A percentile compares a stretch with the other conserved stretches of the same genome.
These are phyloP conservation scores for Kazachstania africana DNA, from an alignment of 805 yeast species.

Conservation along the genomic window DNA sequence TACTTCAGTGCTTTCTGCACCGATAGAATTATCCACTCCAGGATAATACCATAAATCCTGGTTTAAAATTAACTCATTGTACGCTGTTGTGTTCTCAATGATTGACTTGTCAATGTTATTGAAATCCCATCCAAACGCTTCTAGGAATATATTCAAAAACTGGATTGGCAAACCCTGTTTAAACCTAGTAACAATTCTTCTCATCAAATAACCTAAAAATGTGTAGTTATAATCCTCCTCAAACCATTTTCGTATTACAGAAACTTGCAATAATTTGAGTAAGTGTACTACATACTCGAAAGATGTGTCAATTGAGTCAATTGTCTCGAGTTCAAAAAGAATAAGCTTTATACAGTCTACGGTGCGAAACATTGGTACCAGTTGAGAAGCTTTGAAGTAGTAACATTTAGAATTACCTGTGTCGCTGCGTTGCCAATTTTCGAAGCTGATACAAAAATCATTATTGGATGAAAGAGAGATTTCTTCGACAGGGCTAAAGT, in stretches of 20 bases:
- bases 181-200: slow-evolving; percentile 9
- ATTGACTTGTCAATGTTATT: slow-evolving; percentile 42
- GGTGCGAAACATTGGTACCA: slow-evolving; percentile 11
- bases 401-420: slow-evolving; percentile 13
- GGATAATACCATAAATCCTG: slow-evolving; percentile 44
- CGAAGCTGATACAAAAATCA: slow-evolving; percentile 2
- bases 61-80: slow-evolving; percentile 47
- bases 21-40: background rate
- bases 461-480: slow-evolving; percentile 6
- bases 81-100: slow-evolving; percentile 44
- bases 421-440: slow-evolving; percentile 8
- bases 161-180: slow-evolving; percentile 26
- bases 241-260: slow-evolving; percentile 9
- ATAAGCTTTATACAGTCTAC: slow-evolving; percentile 10
- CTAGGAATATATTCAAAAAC: slow-evolving; percentile 37
- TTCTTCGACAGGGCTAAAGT: slow-evolving; percentile 7
- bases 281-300: slow-evolving; percentile 11
- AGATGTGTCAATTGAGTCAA: slow-evolving; percentile 6
- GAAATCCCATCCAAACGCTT: slow-evolving; percentile 45
- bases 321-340: slow-evolving; percentile 6
- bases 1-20: slow-evolving; percentile 26
- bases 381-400: slow-evolving; percentile 8
- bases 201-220: slow-evolving; percentile 11
- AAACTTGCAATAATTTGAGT: slow-evolving; percentile 9
- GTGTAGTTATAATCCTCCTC: slow-evolving; percentile 13